phyloP scores from a whole-genome alignment of 140 eudicot genomes.

The Senecio squalidus region DNA sequence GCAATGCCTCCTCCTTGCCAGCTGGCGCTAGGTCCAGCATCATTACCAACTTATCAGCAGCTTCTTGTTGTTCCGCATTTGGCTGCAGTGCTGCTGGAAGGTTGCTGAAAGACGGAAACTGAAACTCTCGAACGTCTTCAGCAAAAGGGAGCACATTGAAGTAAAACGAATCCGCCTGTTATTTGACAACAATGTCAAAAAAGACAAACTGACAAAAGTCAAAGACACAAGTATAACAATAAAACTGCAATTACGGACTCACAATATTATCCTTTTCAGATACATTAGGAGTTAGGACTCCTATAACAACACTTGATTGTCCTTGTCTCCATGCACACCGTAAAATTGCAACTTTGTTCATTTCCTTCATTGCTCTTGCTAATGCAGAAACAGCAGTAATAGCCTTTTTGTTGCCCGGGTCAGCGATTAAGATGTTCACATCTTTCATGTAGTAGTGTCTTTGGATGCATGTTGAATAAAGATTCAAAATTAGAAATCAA shows the following conservation, averaged over 20 bases:
- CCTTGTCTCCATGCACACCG: slow-evolving; percentile 99
- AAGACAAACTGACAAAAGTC: not conserved
- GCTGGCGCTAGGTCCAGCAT: slow-evolving; percentile 88
- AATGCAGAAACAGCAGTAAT: slow-evolving; percentile 77
- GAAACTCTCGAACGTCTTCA: slow-evolving; percentile 92
- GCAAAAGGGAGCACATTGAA: slow-evolving; percentile 94
- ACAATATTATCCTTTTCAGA: slow-evolving; percentile 68
- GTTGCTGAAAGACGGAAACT: slow-evolving; percentile 86
- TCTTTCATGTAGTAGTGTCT: slow-evolving; percentile 96
- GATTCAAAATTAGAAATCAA: not conserved
- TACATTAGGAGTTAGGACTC: slow-evolving; percentile 79
- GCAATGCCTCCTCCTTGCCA: slow-evolving; percentile 69
- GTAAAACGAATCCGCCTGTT: slow-evolving; percentile 90
- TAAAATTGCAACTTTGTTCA: slow-evolving; percentile 79
- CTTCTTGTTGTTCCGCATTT: slow-evolving; percentile 74
- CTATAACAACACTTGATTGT: slow-evolving; percentile 75
- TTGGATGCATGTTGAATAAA: slow-evolving; percentile 18
- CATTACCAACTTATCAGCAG: slow-evolving; percentile 86
- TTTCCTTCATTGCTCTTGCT: slow-evolving; percentile 97
- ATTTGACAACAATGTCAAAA: slow-evolving; percentile 12
- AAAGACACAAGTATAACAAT: not conserved
- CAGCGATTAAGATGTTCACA: slow-evolving; percentile 80
- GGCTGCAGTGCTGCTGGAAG: slow-evolving; percentile 75
- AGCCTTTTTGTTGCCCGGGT: slow-evolving; percentile 83
- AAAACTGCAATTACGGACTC: slow-evolving; percentile 28